phyloP scores from a whole-genome alignment of 2,329 filamentous ascomycete genomes.

The Dendryphion nanum region DNA sequence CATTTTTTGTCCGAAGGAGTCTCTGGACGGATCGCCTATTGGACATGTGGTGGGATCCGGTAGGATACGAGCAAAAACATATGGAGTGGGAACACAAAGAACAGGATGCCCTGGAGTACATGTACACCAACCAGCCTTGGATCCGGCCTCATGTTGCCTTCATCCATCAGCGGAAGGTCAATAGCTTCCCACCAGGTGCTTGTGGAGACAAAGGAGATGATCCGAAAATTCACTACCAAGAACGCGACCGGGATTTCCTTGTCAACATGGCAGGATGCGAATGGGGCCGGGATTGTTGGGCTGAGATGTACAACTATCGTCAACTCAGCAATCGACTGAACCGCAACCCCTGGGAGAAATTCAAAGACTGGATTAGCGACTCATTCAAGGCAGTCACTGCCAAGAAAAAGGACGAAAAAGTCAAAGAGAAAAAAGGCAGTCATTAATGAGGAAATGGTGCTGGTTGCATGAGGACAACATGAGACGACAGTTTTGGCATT shows the following conservation, averaged over 20 bases:
- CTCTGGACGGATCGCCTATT: slow-evolving; percentile 88
- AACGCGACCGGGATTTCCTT: slow-evolving; percentile 83
- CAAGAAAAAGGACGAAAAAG: slow-evolving; percentile 26
- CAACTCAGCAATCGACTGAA: slow-evolving; percentile 90
- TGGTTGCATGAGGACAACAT: slow-evolving; percentile 10
- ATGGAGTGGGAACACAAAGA: slow-evolving; percentile 99
- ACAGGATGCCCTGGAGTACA: slow-evolving; percentile 89
- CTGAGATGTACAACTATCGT: slow-evolving; percentile 94
- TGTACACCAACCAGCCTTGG: slow-evolving; percentile 92
- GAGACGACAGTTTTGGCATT: slow-evolving; percentile 4
- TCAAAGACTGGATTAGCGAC: slow-evolving; percentile 48
- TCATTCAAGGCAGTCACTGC: slow-evolving; percentile 31
- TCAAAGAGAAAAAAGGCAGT: slow-evolving; percentile 4
- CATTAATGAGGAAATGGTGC: slow-evolving; percentile 8
- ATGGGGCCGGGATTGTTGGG: slow-evolving; percentile 96
- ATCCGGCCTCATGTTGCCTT: slow-evolving; percentile 86
- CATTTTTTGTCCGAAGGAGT: slow-evolving; percentile 85
- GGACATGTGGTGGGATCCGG: slow-evolving; percentile 98
- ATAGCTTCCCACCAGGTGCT: slow-evolving; percentile 88
- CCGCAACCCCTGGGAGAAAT: slow-evolving; percentile 73
- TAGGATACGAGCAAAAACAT: slow-evolving; percentile 95
- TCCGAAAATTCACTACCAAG: slow-evolving; percentile 77
- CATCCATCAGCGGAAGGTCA: slow-evolving; percentile 86
- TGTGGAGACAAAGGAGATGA: slow-evolving; percentile 78
- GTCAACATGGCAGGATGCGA: slow-evolving; percentile 99